Conservation (phyloP, 2,329 filamentous ascomycete genomes). For the Sporothrix protearum region DNA sequence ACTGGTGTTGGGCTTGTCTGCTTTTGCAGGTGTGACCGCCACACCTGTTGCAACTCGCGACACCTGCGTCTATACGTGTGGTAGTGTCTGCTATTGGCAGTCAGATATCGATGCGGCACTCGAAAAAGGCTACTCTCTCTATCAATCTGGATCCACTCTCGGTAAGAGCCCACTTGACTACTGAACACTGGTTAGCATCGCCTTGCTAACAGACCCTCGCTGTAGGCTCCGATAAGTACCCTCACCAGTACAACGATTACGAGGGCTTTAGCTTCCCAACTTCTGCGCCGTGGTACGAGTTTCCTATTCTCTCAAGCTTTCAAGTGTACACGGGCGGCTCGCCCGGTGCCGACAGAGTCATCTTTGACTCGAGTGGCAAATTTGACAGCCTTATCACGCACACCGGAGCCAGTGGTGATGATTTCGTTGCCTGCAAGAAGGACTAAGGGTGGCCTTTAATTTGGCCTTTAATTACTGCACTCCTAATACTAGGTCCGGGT, state of each 20-base stretch:
- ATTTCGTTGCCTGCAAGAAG: slow-evolving; percentile 56
- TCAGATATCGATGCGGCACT: slow-evolving; percentile 37
- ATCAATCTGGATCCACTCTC: slow-evolving; percentile 31
- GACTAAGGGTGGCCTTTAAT: too few species aligned
- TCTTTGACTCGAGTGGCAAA: slow-evolving; percentile 54
- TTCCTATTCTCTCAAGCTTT: slow-evolving; percentile 40
- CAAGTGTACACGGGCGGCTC: slow-evolving; percentile 47
- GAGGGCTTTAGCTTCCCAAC: slow-evolving; percentile 44
- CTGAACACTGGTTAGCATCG: background rate
- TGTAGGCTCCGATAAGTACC: slow-evolving; percentile 37
- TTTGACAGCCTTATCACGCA: slow-evolving; percentile 62
- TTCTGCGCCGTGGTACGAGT: slow-evolving; percentile 42
- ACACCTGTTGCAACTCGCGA: slow-evolving; percentile 27
- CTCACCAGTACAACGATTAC: slow-evolving; percentile 44
- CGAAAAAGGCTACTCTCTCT: slow-evolving; percentile 36
- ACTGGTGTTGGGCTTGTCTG: slow-evolving; percentile 22
- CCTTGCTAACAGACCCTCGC: background rate
- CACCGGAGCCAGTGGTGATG: slow-evolving; percentile 59
- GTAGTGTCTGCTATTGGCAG: slow-evolving; percentile 38
- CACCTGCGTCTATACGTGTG: slow-evolving; percentile 39
- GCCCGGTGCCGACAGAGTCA: slow-evolving; percentile 60
- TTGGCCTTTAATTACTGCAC: background rate
- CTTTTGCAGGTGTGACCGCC: slow-evolving; percentile 30
- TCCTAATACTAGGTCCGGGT: too few species aligned
- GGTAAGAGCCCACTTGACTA: slow-evolving; percentile 27